Evolutionary conservation across 768 basidiomycete species (phyloP), one percentile per base, ranked within the genome.

Genomic region (Collybia sordida): DNA sequence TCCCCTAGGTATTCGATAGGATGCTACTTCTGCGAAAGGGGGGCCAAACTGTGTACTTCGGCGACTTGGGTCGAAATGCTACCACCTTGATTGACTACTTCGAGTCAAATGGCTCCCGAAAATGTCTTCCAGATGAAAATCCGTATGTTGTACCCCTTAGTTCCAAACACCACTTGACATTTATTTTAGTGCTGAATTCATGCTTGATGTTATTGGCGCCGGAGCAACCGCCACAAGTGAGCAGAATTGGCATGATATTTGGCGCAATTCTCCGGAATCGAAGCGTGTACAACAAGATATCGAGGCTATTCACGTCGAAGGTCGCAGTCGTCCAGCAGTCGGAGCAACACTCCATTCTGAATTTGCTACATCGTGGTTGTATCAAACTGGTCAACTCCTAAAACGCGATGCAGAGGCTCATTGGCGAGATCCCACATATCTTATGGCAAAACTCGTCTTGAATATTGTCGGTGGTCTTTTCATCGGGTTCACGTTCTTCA

Each of bases 31-130:
- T 95, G 15, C 79, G 81, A 42, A 81, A 82, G 54, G 92, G 93
- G n/a, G 93, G 93, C 47, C 56, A 86, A 57, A 84, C 77, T 5
- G 84, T 86, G 14, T 90, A 88, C 68, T 86, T 87, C 56, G 86
- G 87, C 14, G 83, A 88, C 44, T 65, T 90, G 21, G 90, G 90
- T 1, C 55, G 68, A 17, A 83, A 87, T 52, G 73, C 88, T 0
- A 64, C 72, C 18, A 83, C 82, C 0, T 64, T 93, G 27, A 80
- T 90, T 47, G 64, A 75, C 7, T 93, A 94, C 69, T 91, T 94
- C 56, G 83, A 90, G 65, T 61, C 61, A 2, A 85, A 86, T 44
- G 90, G 90, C 15, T 83, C 81, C 0, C 71, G 82, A 3, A 52
- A 59, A 5, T 93, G 92, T 56, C 72, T 75, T 1, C 64, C 75